Evolutionary conservation across 2,329 filamentous ascomycete genomes (phyloP).

Genomic region (Hirsutella minnesotensis): DNA sequence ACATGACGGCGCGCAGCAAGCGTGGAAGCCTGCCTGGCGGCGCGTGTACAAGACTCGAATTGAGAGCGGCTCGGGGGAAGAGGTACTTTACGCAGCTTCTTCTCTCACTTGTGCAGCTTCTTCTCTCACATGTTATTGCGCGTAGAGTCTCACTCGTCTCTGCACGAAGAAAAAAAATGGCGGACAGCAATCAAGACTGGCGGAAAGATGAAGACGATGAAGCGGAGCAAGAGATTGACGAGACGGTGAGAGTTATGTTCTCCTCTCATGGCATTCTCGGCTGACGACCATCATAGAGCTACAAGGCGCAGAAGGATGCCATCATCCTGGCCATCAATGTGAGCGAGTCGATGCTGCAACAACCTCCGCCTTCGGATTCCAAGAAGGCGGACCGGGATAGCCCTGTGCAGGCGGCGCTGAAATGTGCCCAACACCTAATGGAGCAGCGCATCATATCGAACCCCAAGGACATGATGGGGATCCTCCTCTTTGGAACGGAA

Average conservation of each 20-base stretch:
- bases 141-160: not conserved
- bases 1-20: conserved; percentile 19
- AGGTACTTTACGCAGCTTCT: no score
- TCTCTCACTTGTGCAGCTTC: no score
- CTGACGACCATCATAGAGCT: conserved; percentile 44
- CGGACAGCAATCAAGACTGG: conserved; percentile 27
- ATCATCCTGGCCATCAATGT: conserved; percentile 93
- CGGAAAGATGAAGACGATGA: conserved; percentile 52
- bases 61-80: no score
- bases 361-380: conserved; percentile 49
- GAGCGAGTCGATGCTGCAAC: conserved; percentile 72
- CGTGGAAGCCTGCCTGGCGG: conserved; percentile 11
- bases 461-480: conserved; percentile 93
- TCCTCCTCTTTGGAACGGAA: conserved; percentile 82
- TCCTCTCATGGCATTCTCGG: not conserved
- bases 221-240: conserved; percentile 46
- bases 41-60: conserved; percentile 17
- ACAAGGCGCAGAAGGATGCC: conserved; percentile 92
- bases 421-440: conserved; percentile 92
- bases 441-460: conserved; percentile 97
- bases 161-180: conserved; percentile 16
- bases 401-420: conserved; percentile 71
- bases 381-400: conserved; percentile 73
- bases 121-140: no score
- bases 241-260: conserved; percentile 35